Evolutionary conservation across 352 stramenopile genomes (phyloP).

Genomic region (Pythium myriotylum): DNA sequence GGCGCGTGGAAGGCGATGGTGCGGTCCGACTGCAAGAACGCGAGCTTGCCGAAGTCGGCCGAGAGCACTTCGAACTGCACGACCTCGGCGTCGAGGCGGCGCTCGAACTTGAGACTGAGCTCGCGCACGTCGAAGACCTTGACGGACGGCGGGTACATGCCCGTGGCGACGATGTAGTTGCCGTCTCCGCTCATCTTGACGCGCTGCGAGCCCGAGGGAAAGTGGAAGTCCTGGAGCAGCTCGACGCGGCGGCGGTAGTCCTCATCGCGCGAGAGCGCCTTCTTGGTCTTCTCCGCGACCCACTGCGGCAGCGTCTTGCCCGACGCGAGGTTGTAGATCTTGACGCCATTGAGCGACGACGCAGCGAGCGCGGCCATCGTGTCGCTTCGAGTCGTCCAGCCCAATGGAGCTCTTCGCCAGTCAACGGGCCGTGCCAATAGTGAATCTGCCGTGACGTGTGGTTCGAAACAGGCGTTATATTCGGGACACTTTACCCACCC

Average conservation of each 20-base stretch:
- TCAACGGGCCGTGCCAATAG: slow-evolving; percentile 9
- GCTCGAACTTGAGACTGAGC: slow-evolving; percentile 99
- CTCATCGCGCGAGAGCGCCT: slow-evolving; percentile 72
- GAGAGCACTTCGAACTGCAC: slow-evolving; percentile 96
- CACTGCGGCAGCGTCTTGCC: slow-evolving; percentile 95
- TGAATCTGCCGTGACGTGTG: slow-evolving; percentile 5
- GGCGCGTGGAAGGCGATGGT: slow-evolving; percentile 98
- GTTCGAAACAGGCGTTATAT: slow-evolving; percentile 21
- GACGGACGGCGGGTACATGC: slow-evolving; percentile 96
- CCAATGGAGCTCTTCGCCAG: slow-evolving; percentile 29
- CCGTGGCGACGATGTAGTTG: slow-evolving; percentile 95
- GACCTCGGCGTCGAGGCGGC: slow-evolving; percentile 96
- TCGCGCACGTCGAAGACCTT: slow-evolving; percentile 96
- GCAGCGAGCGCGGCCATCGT: slow-evolving; percentile 79
- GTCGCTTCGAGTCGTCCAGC: slow-evolving; percentile 24
- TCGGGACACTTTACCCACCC: too few species aligned
- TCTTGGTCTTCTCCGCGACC: slow-evolving; percentile 90
- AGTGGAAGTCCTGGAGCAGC: slow-evolving; percentile 99
- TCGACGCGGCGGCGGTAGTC: slow-evolving; percentile 95
- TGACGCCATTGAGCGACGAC: slow-evolving; percentile 90
- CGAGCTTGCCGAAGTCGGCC: slow-evolving; percentile 98
- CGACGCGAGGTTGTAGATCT: slow-evolving; percentile 96
- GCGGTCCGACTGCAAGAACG: slow-evolving; percentile 95
- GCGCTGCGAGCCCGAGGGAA: slow-evolving; percentile 92
- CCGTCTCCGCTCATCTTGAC: slow-evolving; percentile 95